A percentile compares a stretch with the other conserved stretches of the same genome.
Conservation (phyloP, 2,329 filamentous ascomycete genomes). For the Xylariaceae sp. region DNA sequence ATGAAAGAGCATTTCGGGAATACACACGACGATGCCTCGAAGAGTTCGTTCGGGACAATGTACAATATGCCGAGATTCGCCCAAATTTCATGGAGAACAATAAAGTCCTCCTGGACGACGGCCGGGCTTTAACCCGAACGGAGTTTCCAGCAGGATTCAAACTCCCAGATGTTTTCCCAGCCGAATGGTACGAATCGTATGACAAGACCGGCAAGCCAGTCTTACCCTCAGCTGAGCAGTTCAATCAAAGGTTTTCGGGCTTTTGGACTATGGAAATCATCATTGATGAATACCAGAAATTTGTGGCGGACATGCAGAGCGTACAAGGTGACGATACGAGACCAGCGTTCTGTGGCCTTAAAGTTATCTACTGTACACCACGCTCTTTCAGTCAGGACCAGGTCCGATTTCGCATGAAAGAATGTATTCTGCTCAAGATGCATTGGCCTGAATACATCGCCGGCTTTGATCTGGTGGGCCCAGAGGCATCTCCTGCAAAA, state of each 20-base stretch:
- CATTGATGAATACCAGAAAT: slow-evolving; percentile 42
- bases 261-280: slow-evolving; percentile 49
- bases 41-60: slow-evolving; percentile 50
- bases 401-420: slow-evolving; percentile 44
- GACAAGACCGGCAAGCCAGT: slow-evolving; percentile 27
- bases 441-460: slow-evolving; percentile 49
- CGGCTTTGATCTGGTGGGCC: slow-evolving; percentile 58
- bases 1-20: slow-evolving; percentile 50
- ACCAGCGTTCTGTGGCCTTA: slow-evolving; percentile 48
- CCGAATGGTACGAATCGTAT: neutral
- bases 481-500: slow-evolving; percentile 45
- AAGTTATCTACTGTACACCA: slow-evolving; percentile 58
- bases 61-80: slow-evolving; percentile 58
- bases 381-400: slow-evolving; percentile 44
- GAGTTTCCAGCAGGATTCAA: neutral
- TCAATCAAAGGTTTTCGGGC: slow-evolving; percentile 24
- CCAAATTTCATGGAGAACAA: slow-evolving; percentile 56
- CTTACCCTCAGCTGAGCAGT: neutral
- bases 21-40: slow-evolving; percentile 52
- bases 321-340: slow-evolving; percentile 16
- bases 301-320: slow-evolving; percentile 32
- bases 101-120: slow-evolving; percentile 45
- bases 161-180: no score
- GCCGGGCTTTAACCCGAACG: slow-evolving; percentile 16
- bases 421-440: slow-evolving; percentile 51